Evolutionary conservation across 2,329 filamentous ascomycete species (phyloP).

Genomic region (Orbilia ellipsospora): DNA sequence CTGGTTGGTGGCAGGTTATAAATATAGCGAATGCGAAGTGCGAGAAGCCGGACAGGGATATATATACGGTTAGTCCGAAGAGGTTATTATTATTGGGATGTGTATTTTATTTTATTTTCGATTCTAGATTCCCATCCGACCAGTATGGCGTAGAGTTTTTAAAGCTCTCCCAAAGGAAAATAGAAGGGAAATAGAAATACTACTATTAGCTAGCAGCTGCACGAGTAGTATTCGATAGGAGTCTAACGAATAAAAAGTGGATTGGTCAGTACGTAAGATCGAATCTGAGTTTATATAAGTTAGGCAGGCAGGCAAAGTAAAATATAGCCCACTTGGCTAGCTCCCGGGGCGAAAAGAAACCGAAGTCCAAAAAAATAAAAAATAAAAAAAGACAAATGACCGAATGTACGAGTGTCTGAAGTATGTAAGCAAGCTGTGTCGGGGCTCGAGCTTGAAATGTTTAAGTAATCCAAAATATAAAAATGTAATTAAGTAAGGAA

Average conservation of each 20-base stretch:
- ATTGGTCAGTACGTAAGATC: too few species aligned
- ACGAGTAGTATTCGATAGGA: background rate
- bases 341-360: constrained; percentile 4
- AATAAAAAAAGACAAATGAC: constrained; percentile 2
- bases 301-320: constrained; percentile 30
- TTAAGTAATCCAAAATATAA: constrained; percentile 9
- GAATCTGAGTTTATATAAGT: background rate
- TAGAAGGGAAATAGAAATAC: too few species aligned
- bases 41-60: constrained; percentile 30
- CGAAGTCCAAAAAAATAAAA: constrained; percentile 9
- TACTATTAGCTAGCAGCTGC: too few species aligned
- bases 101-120: background rate
- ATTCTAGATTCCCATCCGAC: too few species aligned
- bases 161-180: too few species aligned
- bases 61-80: background rate
- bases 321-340: background rate
- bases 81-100: background rate
- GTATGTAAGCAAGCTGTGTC: background rate
- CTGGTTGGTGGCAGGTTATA: constrained; percentile 22
- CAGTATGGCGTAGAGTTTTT: background rate
- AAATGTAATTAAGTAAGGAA: constrained; percentile 5
- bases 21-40: constrained; percentile 47
- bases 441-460: constrained; percentile 5
- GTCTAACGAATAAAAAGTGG: too few species aligned
- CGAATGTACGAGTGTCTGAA: background rate